Evolutionary conservation across 352 stramenopile species (phyloP).

Genomic region (Phytopythium sindhum): DNA sequence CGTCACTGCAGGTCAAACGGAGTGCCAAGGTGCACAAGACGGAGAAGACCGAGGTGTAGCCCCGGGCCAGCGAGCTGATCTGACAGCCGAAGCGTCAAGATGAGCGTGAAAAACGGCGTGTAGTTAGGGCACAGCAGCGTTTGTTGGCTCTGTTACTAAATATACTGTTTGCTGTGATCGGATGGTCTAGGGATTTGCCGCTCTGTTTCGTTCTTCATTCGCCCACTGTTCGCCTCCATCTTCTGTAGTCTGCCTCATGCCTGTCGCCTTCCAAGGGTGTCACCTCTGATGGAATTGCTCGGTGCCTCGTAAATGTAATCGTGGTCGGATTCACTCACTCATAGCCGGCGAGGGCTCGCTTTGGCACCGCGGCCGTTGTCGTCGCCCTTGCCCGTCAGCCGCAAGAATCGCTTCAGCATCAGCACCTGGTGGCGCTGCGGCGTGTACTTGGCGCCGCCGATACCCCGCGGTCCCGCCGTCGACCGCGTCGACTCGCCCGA

Average conservation of each 20-base stretch:
- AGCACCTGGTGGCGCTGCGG: slow-evolving; percentile 49
- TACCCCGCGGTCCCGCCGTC: slow-evolving; percentile 12
- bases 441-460: slow-evolving; percentile 58
- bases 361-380: slow-evolving; percentile 13
- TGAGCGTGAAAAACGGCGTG: no score
- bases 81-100: no score
- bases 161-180: no score
- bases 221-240: neutral
- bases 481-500: slow-evolving; percentile 18
- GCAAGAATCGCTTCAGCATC: slow-evolving; percentile 54
- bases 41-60: no score
- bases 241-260: neutral
- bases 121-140: no score
- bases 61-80: no score
- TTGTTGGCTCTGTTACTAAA: no score
- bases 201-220: neutral
- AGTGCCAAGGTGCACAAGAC: no score
- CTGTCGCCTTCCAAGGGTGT: neutral
- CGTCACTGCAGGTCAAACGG: neutral
- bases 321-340: neutral
- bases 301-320: neutral
- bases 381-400: slow-evolving; percentile 22
- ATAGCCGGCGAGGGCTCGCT: slow-evolving; percentile 12
- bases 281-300: neutral
- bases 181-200: neutral